Conservation (phyloP, 225 moss, liverwort and hornwort genomes). For the Lunularia cruciata region DNA sequence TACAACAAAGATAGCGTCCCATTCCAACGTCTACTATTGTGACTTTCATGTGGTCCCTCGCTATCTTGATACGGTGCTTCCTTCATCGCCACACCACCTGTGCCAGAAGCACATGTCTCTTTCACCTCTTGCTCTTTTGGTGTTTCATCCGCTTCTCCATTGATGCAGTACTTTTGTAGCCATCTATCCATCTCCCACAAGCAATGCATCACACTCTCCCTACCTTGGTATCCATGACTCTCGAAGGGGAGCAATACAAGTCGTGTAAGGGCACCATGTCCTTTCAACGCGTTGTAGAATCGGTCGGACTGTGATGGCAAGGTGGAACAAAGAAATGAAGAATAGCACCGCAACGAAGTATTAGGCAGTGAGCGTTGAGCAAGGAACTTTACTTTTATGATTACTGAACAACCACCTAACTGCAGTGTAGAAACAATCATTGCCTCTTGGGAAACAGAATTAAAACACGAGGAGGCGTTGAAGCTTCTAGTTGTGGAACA, state of each 20-base stretch:
- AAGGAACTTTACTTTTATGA: background rate
- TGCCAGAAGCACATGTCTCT: background rate
- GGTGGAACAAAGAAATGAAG: too few species aligned
- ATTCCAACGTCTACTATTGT: conserved; percentile 5
- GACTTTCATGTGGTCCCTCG: background rate
- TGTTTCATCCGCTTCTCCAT: conserved; percentile 37
- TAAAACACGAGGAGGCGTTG: too few species aligned
- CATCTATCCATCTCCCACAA: conserved; percentile 99
- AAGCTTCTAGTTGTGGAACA: too few species aligned
- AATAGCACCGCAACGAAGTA: background rate
- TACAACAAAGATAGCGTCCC: conserved; percentile 20
- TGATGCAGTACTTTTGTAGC: conserved; percentile 80
- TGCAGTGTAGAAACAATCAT: too few species aligned
- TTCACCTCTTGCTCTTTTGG: background rate
- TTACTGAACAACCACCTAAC: too few species aligned
- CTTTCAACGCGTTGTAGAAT: conserved; percentile 92
- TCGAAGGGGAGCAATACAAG: conserved; percentile 90
- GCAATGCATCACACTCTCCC: conserved; percentile 97
- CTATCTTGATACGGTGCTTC: background rate
- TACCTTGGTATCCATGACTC: conserved; percentile 89
- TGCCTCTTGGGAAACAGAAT: too few species aligned
- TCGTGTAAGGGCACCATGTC: conserved; percentile 82
- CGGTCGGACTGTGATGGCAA: conserved; percentile 92
- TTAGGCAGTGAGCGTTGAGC: background rate
- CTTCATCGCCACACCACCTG: background rate